Base-by-base conservation (phyloP, 2,329 filamentous ascomycete species). In the Alternaria sp. region DNA sequence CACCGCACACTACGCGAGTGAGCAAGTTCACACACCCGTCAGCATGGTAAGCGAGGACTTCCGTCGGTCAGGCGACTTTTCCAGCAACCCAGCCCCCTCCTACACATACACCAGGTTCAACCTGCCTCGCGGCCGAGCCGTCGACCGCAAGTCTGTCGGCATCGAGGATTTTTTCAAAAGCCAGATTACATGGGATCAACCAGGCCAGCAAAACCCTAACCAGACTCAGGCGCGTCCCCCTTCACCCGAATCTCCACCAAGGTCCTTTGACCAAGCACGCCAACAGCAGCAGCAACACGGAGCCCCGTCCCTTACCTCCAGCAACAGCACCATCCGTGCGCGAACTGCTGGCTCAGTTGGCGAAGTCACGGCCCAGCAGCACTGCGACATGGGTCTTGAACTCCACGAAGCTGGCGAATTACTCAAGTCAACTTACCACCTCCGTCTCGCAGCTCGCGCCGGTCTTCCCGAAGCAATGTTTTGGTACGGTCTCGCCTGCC, bases 391-490 rank as follows among this genome's bases (percentile, higher is more conserved):
- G 80, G 95, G 93, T 8, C 95, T 99, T 58, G 89, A 92, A 63
- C 90, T 93, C 61, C 95, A 99, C 74, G 92, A 97, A 75, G 88
- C 89, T 47, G 94, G 94, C 18, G 90, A 91, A 11, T 82, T 97
- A 30, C 93, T 94, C 64, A 94, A 98, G 78, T 98, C 94, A 0
- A 98, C 95, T 0, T 99, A 98, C 75, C 95, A 99, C 75, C 85
- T 99, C 44, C 91, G 95, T 34, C 87, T 96, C 61, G 95, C 95
- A 4, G 94, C 95, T 1, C 89, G 89, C 69, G 89, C 92, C 57
- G 92, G 93, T 47, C 87, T 96, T 59, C 92, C 95, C 0, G 97
- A 94, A 0, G 95, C 91, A 22, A 99, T 99, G 95, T 87, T 99
- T 12, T 84, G 98, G 32, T 99, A 97, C 78, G 95, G 94, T 5